Base-by-base conservation (phyloP, 306 rosid species). In the Purshia tridentata region DNA sequence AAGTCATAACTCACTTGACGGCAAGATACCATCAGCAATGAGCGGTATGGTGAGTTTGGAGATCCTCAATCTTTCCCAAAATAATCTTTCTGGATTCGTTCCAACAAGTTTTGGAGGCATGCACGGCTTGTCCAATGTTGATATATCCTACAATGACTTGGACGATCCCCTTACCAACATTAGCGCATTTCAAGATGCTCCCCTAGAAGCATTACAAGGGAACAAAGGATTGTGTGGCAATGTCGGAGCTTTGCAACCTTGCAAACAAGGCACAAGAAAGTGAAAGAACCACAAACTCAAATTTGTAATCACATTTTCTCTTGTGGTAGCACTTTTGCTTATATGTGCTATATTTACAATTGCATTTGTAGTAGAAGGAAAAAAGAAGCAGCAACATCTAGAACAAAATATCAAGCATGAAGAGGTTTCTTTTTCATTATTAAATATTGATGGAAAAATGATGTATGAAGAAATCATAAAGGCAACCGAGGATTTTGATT, bases 381-480 rank as follows among this genome's bases (percentile, higher is more conserved):
- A 20, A 20, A 55, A 55, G 61, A 51, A 16, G 8, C 13, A 8
- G 0, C 39, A 55, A 14, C 8, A 10, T 10, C 4, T 3, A 47
- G 51, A 6, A 10, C n/a, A n/a, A n/a, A n/a, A n/a, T n/a, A n/a
- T n/a, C n/a, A n/a, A n/a, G n/a, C 53, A 49, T 49, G 53, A 70
- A 23, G 12, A 4, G 14, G 2, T 58, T 55, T 55, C 29, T 5
- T 6, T 69, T 53, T 15, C 15, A 0, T 23, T 58, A 44, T 59
- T 49, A 9, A 72, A 16, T 7, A 44, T 72, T 23, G 57, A 72
- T 57, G 76, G 67, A 49, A 58, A 23, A 23, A 3, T 8, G 18
- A 20, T 57, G 76, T 45, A 57, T 15, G 6, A 46, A 9, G 56
- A 72, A 44, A 72, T 57, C 66, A 9, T 72, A 56, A 41, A 5